Evolutionary conservation across 2,329 filamentous ascomycete species (phyloP).

Genomic region (Colletotrichum incanum): DNA sequence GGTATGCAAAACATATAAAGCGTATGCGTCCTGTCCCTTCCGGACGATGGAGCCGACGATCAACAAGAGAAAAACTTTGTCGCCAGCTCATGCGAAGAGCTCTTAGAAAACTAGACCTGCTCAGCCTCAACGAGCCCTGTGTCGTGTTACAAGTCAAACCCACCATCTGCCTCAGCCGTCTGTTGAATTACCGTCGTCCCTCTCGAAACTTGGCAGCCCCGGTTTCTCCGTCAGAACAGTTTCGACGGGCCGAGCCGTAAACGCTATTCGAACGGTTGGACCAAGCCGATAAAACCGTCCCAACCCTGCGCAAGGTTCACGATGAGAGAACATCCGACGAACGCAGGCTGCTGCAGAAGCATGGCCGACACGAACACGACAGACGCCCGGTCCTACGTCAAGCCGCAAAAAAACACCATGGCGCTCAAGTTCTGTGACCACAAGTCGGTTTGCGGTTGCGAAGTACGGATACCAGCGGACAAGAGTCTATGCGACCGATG

Average conservation of each 20-base stretch:
- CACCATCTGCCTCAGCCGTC: conserved; percentile 4
- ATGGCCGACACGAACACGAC: conserved; percentile 22
- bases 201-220: conserved; percentile 40
- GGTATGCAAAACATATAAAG: conserved; percentile 41
- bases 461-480: conserved; percentile 41
- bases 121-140: conserved; percentile 23
- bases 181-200: conserved; percentile 1
- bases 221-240: conserved; percentile 36
- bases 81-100: conserved; percentile 23
- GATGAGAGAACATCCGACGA: conserved; percentile 30
- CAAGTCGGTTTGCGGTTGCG: conserved; percentile 42
- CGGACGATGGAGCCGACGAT: conserved; percentile 31
- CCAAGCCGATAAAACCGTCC: conserved; percentile 16
- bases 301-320: conserved; percentile 5
- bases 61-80: conserved; percentile 25
- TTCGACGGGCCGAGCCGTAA: conserved; percentile 41
- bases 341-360: conserved; percentile 1
- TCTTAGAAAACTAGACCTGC: conserved; percentile 15
- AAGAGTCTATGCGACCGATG: conserved; percentile 44
- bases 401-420: conserved; percentile 37
- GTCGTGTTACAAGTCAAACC: conserved; percentile 18
- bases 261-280: conserved; percentile 34
- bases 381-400: conserved; percentile 8
- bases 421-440: conserved; percentile 46
- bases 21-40: conserved; percentile 37